Conservation (phyloP, 2,329 filamentous ascomycete species). For the Colletotrichum neosansevieriae region DNA sequence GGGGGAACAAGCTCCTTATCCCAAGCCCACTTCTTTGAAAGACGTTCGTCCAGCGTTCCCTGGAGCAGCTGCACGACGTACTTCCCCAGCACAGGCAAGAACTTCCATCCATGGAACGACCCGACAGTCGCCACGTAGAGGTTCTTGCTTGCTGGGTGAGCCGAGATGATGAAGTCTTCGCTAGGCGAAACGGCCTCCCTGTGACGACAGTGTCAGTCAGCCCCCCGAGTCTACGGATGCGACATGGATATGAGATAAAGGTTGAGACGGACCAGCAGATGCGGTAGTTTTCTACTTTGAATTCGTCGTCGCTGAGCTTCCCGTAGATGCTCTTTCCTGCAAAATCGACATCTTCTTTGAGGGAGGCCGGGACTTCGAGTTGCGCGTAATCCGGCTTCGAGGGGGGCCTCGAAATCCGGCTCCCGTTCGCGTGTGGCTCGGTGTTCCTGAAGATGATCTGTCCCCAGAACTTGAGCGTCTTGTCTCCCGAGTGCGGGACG, state of each 20-base stretch:
- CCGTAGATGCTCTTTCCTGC: slow-evolving; percentile 66
- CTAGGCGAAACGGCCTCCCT: slow-evolving; percentile 40
- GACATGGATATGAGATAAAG: no score
- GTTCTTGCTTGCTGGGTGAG: slow-evolving; percentile 8
- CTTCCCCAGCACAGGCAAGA: slow-evolving; percentile 11
- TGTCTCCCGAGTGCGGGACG: slow-evolving; percentile 55
- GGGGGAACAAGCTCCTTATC: slow-evolving; percentile 5
- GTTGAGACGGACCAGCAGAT: slow-evolving; percentile 65
- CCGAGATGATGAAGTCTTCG: slow-evolving; percentile 28
- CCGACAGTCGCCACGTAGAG: slow-evolving; percentile 13
- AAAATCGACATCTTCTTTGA: slow-evolving; percentile 64
- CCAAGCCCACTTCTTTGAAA: slow-evolving; percentile 26
- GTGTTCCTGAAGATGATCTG: slow-evolving; percentile 63
- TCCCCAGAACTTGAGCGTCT: slow-evolving; percentile 62
- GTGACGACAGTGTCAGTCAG: accelerated
- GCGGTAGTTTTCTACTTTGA: slow-evolving; percentile 66
- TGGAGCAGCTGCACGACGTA: slow-evolving; percentile 12
- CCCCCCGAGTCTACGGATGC: no score
- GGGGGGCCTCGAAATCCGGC: slow-evolving; percentile 62
- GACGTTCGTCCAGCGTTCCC: background rate
- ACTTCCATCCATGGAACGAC: slow-evolving; percentile 30
- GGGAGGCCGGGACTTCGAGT: slow-evolving; percentile 60
- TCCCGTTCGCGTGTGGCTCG: slow-evolving; percentile 56
- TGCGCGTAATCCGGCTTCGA: slow-evolving; percentile 62
- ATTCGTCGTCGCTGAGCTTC: slow-evolving; percentile 58